Evolutionary conservation across 768 basidiomycete species (phyloP), one percentile per base, ranked within the genome.

Genomic region (Naganishia vishniacii): DNA sequence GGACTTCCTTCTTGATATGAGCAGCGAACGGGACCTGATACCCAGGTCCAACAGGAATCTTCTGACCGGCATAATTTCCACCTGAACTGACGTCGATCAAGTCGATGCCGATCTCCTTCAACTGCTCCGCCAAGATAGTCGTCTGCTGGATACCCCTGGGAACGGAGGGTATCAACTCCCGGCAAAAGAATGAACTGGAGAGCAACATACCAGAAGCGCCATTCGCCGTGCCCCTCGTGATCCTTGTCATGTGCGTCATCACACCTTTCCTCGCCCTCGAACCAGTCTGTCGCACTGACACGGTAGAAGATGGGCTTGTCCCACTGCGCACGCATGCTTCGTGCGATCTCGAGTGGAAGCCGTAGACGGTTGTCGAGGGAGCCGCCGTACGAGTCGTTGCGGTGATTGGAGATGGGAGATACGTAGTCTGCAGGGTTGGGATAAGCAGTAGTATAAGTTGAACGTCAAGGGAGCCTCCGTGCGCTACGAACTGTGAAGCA

Each of bases 81-180:
- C 87, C 88, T 0, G 81, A 81, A 42, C 83, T 84, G 49, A 82
- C 81, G 74, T 93, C 88, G 53, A 93, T 73, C n/a, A 93, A 78
- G 72, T 91, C 89, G 13, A 90, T 81, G 8, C 86, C 87, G 4
- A 84, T 67, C 61, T 83, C 75, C 69, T 82, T 74, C 70, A 90
- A 73, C 72, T 83, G 81, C 15, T 81, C 81, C 1, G 81, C 80
- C 31, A 85, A 80, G 34, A 85, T 70, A 32, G 80, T 84, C 72
- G 83, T 87, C 76, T 91, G 89, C 71, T 89, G 85, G 58, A 89
- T 79, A 12, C 88, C 89, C 87, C 88, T 73, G n/a, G n/a, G n/a
- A 56, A 37, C 16, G 20, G 23, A 26, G 20, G 40, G 64, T 26
- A 53, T 26, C 28, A 41, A 23, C 23, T 48, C 25, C 18, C 25